These are phyloP conservation scores for Huiozyma naganishii DNA, from an alignment of 805 yeast genomes.

Conservation along the genomic window DNA sequence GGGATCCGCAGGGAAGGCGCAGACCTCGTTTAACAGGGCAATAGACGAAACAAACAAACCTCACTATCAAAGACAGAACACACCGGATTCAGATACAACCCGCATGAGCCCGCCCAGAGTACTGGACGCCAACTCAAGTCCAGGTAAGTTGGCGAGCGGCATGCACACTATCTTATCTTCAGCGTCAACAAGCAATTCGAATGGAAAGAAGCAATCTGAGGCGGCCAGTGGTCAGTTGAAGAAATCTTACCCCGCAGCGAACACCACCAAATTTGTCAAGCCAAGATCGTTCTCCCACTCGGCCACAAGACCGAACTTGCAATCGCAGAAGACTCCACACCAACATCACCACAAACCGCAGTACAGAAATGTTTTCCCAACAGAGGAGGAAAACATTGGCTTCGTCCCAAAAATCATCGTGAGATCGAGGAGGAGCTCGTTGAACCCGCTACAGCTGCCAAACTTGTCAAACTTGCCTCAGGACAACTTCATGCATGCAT, in stretches of 20 bases:
- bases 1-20: not conserved
- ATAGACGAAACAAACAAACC: too few species aligned
- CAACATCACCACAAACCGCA: not conserved
- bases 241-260: not conserved
- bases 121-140: not conserved
- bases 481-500: slow-evolving; percentile 1
- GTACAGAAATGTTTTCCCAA: not conserved
- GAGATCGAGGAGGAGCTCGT: slow-evolving; percentile 26
- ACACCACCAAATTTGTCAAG: slow-evolving; percentile 10
- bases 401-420: slow-evolving; percentile 28
- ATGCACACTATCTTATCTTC: not conserved
- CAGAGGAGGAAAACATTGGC: slow-evolving; percentile 26
- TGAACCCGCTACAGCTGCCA: slow-evolving; percentile 7
- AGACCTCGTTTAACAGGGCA: not conserved
- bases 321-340: not conserved
- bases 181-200: not conserved
- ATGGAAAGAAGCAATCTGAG: not conserved
- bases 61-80: not conserved
- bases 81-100: not conserved
- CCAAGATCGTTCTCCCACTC: slow-evolving; percentile 26
- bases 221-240: not conserved
- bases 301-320: slow-evolving; percentile 9
- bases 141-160: not conserved
- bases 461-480: not conserved
- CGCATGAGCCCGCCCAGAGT: not conserved